A percentile compares a stretch with the other conserved stretches of the same genome.
Evolutionary conservation across 2,329 filamentous ascomycete species (phyloP).

Genomic region (Madurella fahalii): DNA sequence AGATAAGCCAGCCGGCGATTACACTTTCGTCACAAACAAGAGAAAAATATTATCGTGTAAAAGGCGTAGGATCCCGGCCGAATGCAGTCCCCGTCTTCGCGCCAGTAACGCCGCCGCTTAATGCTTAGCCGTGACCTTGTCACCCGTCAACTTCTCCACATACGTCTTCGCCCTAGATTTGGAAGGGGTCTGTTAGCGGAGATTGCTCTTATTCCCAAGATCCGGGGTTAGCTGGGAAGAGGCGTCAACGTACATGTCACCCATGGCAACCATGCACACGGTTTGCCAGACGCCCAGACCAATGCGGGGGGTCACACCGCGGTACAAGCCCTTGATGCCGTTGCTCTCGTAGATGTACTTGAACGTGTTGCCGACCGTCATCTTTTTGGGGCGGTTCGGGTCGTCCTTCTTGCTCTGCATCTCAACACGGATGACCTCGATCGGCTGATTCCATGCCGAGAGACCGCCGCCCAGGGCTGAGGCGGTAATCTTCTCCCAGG

Average conservation of each 20-base stretch:
- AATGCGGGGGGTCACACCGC: slow-evolving; percentile 89
- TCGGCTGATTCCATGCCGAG: slow-evolving; percentile 98
- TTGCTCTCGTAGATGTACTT: slow-evolving; percentile 88
- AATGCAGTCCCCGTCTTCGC: neutral
- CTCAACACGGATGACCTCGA: slow-evolving; percentile 98
- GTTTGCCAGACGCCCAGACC: slow-evolving; percentile 98
- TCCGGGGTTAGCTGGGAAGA: slow-evolving; percentile 5
- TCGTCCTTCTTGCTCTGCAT: slow-evolving; percentile 99
- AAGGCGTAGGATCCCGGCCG: neutral
- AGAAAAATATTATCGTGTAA: neutral
- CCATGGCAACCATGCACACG: slow-evolving; percentile 98
- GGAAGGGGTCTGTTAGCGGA: slow-evolving; percentile 25
- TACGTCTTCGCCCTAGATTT: slow-evolving; percentile 59
- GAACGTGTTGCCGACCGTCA: slow-evolving; percentile 86
- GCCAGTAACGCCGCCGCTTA: slow-evolving; percentile 34
- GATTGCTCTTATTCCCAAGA: slow-evolving; percentile 2
- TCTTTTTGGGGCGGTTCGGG: slow-evolving; percentile 96
- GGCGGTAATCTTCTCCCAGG: slow-evolving; percentile 83
- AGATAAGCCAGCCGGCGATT: neutral
- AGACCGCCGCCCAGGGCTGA: slow-evolving; percentile 87
- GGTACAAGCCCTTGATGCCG: slow-evolving; percentile 88
- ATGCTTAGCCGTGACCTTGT: slow-evolving; percentile 63
- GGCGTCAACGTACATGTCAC: slow-evolving; percentile 77
- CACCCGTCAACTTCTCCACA: slow-evolving; percentile 63
- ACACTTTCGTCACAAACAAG: neutral